Evolutionary conservation across 768 basidiomycete genomes (phyloP).

Genomic region (Collybia sp.): DNA sequence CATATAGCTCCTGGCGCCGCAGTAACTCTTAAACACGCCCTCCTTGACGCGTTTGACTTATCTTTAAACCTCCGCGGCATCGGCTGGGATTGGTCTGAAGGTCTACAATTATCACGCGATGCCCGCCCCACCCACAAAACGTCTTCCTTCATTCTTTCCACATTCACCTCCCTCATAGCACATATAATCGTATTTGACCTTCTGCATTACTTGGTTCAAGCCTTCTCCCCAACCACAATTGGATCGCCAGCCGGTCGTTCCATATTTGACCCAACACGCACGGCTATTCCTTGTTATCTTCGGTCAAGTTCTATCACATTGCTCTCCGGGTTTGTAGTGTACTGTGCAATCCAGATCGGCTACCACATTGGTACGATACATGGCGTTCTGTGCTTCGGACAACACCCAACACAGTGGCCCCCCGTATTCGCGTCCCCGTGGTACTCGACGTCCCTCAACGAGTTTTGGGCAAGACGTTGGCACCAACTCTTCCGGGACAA

Average conservation of each 20-base stretch:
- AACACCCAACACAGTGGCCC: constrained; percentile 55
- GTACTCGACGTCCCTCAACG: constrained; percentile 49
- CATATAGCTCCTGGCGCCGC: constrained; percentile 1
- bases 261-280: constrained; percentile 35
- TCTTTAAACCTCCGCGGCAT: constrained; percentile 29
- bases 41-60: not conserved
- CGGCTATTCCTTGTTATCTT: constrained; percentile 29
- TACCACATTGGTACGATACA: constrained; percentile 39
- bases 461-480: constrained; percentile 65
- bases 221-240: constrained; percentile 37
- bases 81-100: constrained; percentile 58
- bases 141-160: constrained; percentile 28
- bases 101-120: constrained; percentile 35
- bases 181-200: constrained; percentile 38
- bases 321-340: constrained; percentile 38
- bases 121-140: constrained; percentile 33
- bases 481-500: constrained; percentile 60
- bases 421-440: constrained; percentile 59
- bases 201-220: constrained; percentile 41
- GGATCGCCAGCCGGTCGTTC: constrained; percentile 32
- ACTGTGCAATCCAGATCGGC: constrained; percentile 35
- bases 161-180: constrained; percentile 24
- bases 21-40: constrained; percentile 27
- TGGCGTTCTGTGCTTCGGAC: constrained; percentile 40
- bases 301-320: constrained; percentile 40